phyloP scores from a whole-genome alignment of 352 stramenopile species.

The Globisporangium barbulae region DNA sequence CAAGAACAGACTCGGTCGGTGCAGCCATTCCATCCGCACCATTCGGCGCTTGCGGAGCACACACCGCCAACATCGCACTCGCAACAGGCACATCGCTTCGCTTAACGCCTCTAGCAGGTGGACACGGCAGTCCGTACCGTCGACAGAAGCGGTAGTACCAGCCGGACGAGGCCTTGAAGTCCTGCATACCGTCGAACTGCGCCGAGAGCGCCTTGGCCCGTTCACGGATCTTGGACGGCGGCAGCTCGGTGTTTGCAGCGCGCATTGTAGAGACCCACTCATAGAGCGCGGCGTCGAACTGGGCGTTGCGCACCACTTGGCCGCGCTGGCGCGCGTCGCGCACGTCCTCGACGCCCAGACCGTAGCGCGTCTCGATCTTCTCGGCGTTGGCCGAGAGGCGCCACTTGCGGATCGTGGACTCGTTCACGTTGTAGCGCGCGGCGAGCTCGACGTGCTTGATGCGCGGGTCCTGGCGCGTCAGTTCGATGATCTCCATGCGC shows the following conservation, averaged over 20 bases:
- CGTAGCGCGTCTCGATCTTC: constrained; percentile 40
- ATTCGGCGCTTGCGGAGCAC: not conserved
- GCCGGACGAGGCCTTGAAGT: constrained; percentile 51
- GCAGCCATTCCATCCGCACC: not conserved
- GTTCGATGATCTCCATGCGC: constrained; percentile 60
- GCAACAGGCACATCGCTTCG: not conserved
- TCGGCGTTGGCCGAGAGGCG: constrained; percentile 31
- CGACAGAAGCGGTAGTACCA: constrained; percentile 59
- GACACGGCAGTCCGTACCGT: constrained; percentile 32
- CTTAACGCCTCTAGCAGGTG: constrained; percentile 4
- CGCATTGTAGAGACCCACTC: constrained; percentile 31
- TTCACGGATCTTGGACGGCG: constrained; percentile 27
- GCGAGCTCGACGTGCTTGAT: constrained; percentile 53
- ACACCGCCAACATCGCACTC: not conserved
- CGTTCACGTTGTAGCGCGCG: constrained; percentile 43
- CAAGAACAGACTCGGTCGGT: not conserved
- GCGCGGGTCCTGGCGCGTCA: constrained; percentile 40
- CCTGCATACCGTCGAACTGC: constrained; percentile 31
- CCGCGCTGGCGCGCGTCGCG: constrained; percentile 38
- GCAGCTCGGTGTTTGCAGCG: constrained; percentile 20
- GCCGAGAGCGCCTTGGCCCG: constrained; percentile 34
- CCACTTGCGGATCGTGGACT: constrained; percentile 64
- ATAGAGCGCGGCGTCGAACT: constrained; percentile 40
- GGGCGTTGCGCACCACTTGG: constrained; percentile 30
- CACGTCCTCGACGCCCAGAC: constrained; percentile 24